Conservation (phyloP, 371 early-diverging fungal species). For the Phascolomyces articulosus region DNA sequence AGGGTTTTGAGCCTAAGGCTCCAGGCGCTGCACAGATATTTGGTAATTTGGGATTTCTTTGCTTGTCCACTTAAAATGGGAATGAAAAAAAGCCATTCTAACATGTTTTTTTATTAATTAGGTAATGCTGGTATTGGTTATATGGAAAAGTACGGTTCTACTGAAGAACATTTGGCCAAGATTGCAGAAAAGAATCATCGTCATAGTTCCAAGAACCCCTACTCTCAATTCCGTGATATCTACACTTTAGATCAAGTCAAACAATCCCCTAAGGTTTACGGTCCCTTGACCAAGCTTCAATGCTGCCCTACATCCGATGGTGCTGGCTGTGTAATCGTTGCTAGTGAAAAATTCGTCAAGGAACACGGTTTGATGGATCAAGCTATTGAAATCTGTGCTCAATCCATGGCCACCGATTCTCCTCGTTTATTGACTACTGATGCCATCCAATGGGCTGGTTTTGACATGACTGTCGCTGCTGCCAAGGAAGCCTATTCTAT, state of each 20-base stretch:
- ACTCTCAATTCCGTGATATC: slow-evolving; percentile 78
- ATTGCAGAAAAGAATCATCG: slow-evolving; percentile 83
- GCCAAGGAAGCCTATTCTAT: slow-evolving; percentile 59
- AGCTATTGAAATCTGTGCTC: slow-evolving; percentile 74
- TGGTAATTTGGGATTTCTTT: too few relatives aligned
- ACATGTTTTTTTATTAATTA: too few relatives aligned
- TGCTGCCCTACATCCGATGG: slow-evolving; percentile 87
- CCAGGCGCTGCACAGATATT: slow-evolving; percentile 81
- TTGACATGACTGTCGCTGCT: slow-evolving; percentile 76
- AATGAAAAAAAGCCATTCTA: too few relatives aligned
- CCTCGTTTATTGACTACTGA: slow-evolving; percentile 58
- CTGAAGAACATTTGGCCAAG: slow-evolving; percentile 62
- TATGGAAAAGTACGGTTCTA: slow-evolving; percentile 68
- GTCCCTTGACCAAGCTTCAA: slow-evolving; percentile 78
- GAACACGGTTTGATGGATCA: slow-evolving; percentile 67
- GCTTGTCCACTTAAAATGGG: too few relatives aligned
- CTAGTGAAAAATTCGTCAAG: slow-evolving; percentile 70
- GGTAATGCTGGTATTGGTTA: slow-evolving; percentile 76
- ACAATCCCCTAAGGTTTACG: slow-evolving; percentile 69
- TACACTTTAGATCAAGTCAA: slow-evolving; percentile 71
- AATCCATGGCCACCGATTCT: slow-evolving; percentile 79
- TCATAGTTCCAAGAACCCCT: slow-evolving; percentile 78
- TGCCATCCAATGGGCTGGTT: slow-evolving; percentile 74
- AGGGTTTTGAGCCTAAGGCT: slow-evolving; percentile 59
- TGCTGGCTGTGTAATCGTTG: slow-evolving; percentile 71